These are phyloP conservation scores for Calvatia gigantea DNA, from an alignment of 768 basidiomycete genomes.

Conservation along the genomic window DNA sequence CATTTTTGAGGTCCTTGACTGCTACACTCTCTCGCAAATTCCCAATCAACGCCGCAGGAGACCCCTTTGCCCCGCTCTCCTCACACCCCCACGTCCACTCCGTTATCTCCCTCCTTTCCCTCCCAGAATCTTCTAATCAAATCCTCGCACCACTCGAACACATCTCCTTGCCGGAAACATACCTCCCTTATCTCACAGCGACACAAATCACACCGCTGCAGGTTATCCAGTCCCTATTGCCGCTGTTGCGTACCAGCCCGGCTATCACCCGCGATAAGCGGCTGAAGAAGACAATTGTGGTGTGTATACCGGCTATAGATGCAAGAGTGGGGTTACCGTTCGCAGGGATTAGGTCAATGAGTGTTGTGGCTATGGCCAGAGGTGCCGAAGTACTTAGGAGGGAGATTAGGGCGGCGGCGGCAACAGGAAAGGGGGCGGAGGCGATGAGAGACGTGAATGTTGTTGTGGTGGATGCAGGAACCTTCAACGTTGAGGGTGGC, in stretches of 20 bases:
- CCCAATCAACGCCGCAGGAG: slow-evolving; percentile 74
- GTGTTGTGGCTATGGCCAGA: slow-evolving; percentile 66
- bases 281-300: slow-evolving; percentile 54
- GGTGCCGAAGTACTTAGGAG: slow-evolving; percentile 71
- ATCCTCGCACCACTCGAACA: slow-evolving; percentile 67
- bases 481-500: slow-evolving; percentile 35
- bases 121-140: slow-evolving; percentile 39
- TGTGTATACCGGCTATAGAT: slow-evolving; percentile 74
- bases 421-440: slow-evolving; percentile 47
- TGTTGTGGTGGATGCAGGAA: slow-evolving; percentile 72
- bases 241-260: slow-evolving; percentile 63
- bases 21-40: slow-evolving; percentile 81
- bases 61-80: slow-evolving; percentile 69
- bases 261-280: slow-evolving; percentile 49
- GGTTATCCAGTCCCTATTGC: slow-evolving; percentile 72
- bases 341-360: slow-evolving; percentile 66
- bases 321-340: slow-evolving; percentile 76
- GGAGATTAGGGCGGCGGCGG: slow-evolving; percentile 58
- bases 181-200: slow-evolving; percentile 68
- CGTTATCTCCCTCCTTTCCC: slow-evolving; percentile 70
- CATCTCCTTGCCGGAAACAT: slow-evolving; percentile 56
- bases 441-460: slow-evolving; percentile 66
- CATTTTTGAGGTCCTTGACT: slow-evolving; percentile 78
- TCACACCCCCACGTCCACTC: slow-evolving; percentile 73
- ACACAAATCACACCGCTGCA: slow-evolving; percentile 78